Percentiles rank a stretch among this genome's conserved stretches.
phyloP scores from a whole-genome alignment of 257 asterid species.

The Coffea canephora region DNA sequence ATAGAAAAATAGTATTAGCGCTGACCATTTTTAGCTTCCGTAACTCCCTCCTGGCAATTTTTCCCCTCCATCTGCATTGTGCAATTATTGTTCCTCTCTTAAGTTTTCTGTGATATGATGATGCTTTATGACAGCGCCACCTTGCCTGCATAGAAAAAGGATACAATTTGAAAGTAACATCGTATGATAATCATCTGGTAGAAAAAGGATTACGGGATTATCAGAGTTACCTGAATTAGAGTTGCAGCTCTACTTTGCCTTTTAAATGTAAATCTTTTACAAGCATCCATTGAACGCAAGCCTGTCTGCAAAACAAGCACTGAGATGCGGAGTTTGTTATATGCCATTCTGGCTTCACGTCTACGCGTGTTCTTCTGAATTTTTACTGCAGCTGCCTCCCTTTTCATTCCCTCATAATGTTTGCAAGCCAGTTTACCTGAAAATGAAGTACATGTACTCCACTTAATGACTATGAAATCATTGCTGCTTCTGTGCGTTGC shows the following conservation, averaged over 20 bases:
- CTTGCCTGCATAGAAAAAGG: slow-evolving; percentile 50
- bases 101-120: slow-evolving; percentile 58
- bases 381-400: slow-evolving; percentile 83
- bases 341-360: slow-evolving; percentile 61
- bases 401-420: slow-evolving; percentile 48
- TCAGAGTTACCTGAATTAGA: slow-evolving; percentile 64
- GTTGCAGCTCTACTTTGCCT: slow-evolving; percentile 82
- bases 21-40: slow-evolving; percentile 90
- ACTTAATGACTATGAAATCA: neutral
- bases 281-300: slow-evolving; percentile 73
- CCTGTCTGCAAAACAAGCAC: slow-evolving; percentile 82
- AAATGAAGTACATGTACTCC: slow-evolving; percentile 24
- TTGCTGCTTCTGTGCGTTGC: neutral
- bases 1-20: slow-evolving; percentile 23
- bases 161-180: slow-evolving; percentile 23
- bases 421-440: slow-evolving; percentile 80
- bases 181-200: slow-evolving; percentile 17
- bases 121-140: slow-evolving; percentile 82
- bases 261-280: slow-evolving; percentile 52
- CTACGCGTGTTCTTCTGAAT: slow-evolving; percentile 60
- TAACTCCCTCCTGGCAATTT: slow-evolving; percentile 67
- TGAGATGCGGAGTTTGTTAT: slow-evolving; percentile 44
- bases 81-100: slow-evolving; percentile 65
- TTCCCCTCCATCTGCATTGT: slow-evolving; percentile 93
- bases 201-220: neutral